These are phyloP conservation scores for Lactifluus rugatus DNA, from an alignment of 768 basidiomycete genomes.

Conservation along the genomic window DNA sequence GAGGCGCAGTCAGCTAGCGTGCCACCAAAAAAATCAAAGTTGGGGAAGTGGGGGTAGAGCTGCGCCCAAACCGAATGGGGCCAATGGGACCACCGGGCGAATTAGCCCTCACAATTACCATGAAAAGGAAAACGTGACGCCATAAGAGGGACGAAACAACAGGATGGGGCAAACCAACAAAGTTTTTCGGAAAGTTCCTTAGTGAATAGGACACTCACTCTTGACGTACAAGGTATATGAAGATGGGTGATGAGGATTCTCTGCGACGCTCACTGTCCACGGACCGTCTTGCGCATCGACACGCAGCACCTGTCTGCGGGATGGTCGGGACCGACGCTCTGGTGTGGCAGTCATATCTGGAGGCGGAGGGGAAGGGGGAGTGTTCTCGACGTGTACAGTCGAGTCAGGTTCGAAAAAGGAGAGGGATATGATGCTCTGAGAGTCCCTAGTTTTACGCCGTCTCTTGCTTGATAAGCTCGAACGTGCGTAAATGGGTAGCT, in stretches of 20 bases:
- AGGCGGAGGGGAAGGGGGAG: conserved; percentile 14
- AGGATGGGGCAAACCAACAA: conserved; percentile 4
- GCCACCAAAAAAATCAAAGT: conserved; percentile 15
- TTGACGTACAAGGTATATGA: conserved; percentile 83
- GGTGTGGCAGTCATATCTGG: conserved; percentile 22
- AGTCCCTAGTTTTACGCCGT: conserved; percentile 32
- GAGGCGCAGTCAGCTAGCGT: conserved; percentile 9
- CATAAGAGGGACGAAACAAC: background rate
- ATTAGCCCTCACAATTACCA: conserved; percentile 5
- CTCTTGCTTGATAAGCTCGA: conserved; percentile 29
- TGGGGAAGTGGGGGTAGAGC: conserved; percentile 13
- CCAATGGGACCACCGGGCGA: conserved; percentile 12
- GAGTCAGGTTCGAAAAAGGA: conserved; percentile 35
- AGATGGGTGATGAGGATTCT: conserved; percentile 63
- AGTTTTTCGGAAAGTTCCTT: conserved; percentile 5
- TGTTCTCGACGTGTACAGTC: conserved; percentile 24
- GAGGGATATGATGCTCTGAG: conserved; percentile 33
- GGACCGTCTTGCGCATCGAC: conserved; percentile 71
- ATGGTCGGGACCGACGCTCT: conserved; percentile 24
- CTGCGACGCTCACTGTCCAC: conserved; percentile 84
- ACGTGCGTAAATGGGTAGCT: conserved; percentile 28
- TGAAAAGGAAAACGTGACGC: conserved; percentile 13
- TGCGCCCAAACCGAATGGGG: conserved; percentile 11
- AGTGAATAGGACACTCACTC: conserved; percentile 45
- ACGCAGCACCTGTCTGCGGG: conserved; percentile 40